Base-by-base conservation (phyloP, 1,139 yeast genomes). In the Groenewaldozyma sp. region DNA sequence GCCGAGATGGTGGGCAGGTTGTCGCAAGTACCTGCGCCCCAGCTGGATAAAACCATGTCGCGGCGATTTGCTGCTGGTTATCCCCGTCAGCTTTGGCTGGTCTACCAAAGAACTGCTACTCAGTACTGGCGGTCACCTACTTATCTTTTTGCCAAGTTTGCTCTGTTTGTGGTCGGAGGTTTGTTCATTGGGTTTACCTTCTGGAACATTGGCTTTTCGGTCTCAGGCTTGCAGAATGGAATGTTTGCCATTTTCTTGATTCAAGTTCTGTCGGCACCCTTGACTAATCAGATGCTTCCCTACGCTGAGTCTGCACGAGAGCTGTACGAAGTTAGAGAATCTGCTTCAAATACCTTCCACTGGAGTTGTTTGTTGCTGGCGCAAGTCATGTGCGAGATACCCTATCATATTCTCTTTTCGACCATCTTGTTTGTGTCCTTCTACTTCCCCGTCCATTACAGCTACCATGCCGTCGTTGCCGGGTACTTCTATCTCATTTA, bases 301-400 rank as follows among this genome's bases (percentile, higher is more conserved):
- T 64, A 60, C 41, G 70, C 71, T 35, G 63, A 58, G 35, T 65
- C 60, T 34, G 55, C 57, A 21, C 63, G 77, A 55, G 76, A 73
- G 42, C 56, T 76, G 41, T 78, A 64, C 50, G 83, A 78, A 55
- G 78, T 72, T 16, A 66, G 82, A 58, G 83, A 78, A 53, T 66
- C 73, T 39, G 67, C 73, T 35, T 74, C 81, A 6, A 76, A 74
- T 51, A 76, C 82, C 17, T 77, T 74, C 65, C 78, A 74, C 53
- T 77, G 80, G 81, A 56, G 64, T 46, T 59, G 62, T 26, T 52
- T 71, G 41, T 47, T 70, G 35, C 42, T 68, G 24, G 57, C 70
- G 14, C 70, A 68, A 43, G 53, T 56, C 29, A 39, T 59, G n/a
- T 58, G 64, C 28, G 76, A 72, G 54, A 52, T 68, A 11, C 65